phyloP scores from a whole-genome alignment of 176 grass and related monocot genomes.

The Paspalum notatum region DNA sequence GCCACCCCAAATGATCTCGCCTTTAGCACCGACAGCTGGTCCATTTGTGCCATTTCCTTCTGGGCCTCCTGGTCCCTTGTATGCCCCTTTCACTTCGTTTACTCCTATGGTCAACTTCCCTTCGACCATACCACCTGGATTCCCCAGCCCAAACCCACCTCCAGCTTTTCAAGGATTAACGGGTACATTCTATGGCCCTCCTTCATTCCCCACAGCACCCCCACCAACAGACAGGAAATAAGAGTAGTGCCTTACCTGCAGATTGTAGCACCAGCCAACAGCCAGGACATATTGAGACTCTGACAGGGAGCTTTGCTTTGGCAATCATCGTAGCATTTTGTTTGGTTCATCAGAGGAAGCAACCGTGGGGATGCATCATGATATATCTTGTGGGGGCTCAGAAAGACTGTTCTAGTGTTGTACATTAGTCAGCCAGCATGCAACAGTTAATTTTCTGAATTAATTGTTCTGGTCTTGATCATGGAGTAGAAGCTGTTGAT shows the following conservation, averaged over 20 bases:
- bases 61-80: slow-evolving; percentile 45
- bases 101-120: slow-evolving; percentile 42
- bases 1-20: slow-evolving; percentile 15
- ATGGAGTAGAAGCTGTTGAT: slow-evolving; percentile 30
- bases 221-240: slow-evolving; percentile 49
- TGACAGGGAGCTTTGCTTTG: slow-evolving; percentile 14
- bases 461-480: slow-evolving; percentile 27
- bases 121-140: slow-evolving; percentile 37
- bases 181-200: slow-evolving; percentile 40
- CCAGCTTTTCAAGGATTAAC: slow-evolving; percentile 41
- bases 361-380: slow-evolving; percentile 27
- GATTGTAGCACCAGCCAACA: neutral
- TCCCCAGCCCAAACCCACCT: slow-evolving; percentile 38
- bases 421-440: slow-evolving; percentile 40
- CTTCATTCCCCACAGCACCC: slow-evolving; percentile 35
- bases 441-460: slow-evolving; percentile 34
- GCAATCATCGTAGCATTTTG: slow-evolving; percentile 20
- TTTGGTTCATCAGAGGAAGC: slow-evolving; percentile 30
- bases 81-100: slow-evolving; percentile 35
- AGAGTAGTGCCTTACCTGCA: slow-evolving; percentile 14
- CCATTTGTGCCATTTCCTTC: slow-evolving; percentile 42
- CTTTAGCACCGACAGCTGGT: slow-evolving; percentile 25
- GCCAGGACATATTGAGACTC: slow-evolving; percentile 13
- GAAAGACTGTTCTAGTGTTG: slow-evolving; percentile 39
- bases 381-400: slow-evolving; percentile 27